Evolutionary conservation across 2,329 filamentous ascomycete species (phyloP).

Genomic region (Aspergillus sp.): DNA sequence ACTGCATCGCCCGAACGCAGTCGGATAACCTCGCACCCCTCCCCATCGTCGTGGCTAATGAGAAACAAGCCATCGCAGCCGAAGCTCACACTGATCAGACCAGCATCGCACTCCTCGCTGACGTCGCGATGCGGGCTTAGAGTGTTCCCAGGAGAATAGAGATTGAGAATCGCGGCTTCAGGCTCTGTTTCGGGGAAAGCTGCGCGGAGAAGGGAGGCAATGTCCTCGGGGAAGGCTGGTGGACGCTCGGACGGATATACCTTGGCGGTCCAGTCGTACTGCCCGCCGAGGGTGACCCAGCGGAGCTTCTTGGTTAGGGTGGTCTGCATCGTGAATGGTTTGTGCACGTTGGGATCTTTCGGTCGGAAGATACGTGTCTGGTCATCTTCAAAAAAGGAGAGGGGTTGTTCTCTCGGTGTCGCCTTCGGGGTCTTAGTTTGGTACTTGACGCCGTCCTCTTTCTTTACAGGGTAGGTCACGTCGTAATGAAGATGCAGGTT

Average conservation of each 20-base stretch:
- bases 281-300: slow-evolving; percentile 92
- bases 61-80: slow-evolving; percentile 92
- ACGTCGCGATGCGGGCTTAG: slow-evolving; percentile 94
- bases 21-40: slow-evolving; percentile 57
- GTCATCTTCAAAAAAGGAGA: slow-evolving; percentile 61
- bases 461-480: slow-evolving; percentile 62
- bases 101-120: slow-evolving; percentile 78
- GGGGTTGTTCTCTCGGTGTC: slow-evolving; percentile 26
- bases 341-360: slow-evolving; percentile 75
- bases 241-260: slow-evolving; percentile 72
- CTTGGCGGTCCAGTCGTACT: slow-evolving; percentile 95
- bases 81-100: slow-evolving; percentile 82
- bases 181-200: slow-evolving; percentile 78
- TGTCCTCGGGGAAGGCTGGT: slow-evolving; percentile 74
- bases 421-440: slow-evolving; percentile 32
- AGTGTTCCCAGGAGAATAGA: slow-evolving; percentile 88
- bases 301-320: slow-evolving; percentile 80
- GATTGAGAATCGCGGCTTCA: slow-evolving; percentile 90
- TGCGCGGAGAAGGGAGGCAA: slow-evolving; percentile 67
- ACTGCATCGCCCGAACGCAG: slow-evolving; percentile 85
- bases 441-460: slow-evolving; percentile 6
- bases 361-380: slow-evolving; percentile 52
- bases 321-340: slow-evolving; percentile 69
- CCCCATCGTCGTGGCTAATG: slow-evolving; percentile 66
- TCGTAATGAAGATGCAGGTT: slow-evolving; percentile 87